Conservation (phyloP, 176 grass and related monocot species). For the Avena eriantha region DNA sequence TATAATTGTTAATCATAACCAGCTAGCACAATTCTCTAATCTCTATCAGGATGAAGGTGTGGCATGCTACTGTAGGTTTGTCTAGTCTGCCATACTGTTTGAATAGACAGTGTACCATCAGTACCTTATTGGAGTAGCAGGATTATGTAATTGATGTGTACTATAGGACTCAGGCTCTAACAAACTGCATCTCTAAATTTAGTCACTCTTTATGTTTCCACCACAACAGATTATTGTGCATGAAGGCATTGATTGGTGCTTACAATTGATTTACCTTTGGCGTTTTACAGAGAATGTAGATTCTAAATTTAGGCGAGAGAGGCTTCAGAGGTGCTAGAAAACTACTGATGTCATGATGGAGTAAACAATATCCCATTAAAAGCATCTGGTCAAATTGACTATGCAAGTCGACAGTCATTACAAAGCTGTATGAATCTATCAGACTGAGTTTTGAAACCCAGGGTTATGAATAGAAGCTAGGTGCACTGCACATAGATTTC, state of each 20-base stretch:
- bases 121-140: slow-evolving; percentile 2
- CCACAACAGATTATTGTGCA: slow-evolving; percentile 7
- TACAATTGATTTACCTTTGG: slow-evolving; percentile 27
- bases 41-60: slow-evolving; percentile 28
- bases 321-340: slow-evolving; percentile 38
- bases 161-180: not conserved
- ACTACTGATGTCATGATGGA: slow-evolving; percentile 6
- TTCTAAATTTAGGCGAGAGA: slow-evolving; percentile 39
- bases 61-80: slow-evolving; percentile 8
- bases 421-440: not conserved
- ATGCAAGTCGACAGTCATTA: not conserved
- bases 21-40: slow-evolving; percentile 8
- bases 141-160: slow-evolving; percentile 4
- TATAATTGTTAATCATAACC: slow-evolving; percentile 23
- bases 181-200: not conserved
- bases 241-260: slow-evolving; percentile 24
- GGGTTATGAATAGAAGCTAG: slow-evolving; percentile 23
- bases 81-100: not conserved
- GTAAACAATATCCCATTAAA: slow-evolving; percentile 16
- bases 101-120: slow-evolving; percentile 2
- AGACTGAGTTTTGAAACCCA: slow-evolving; percentile 27
- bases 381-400: slow-evolving; percentile 19
- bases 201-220: slow-evolving; percentile 1
- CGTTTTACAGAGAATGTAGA: slow-evolving; percentile 49
- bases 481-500: slow-evolving; percentile 20